Base-by-base conservation (phyloP, 2,329 filamentous ascomycete genomes). In the Aspergillus clavatus region DNA sequence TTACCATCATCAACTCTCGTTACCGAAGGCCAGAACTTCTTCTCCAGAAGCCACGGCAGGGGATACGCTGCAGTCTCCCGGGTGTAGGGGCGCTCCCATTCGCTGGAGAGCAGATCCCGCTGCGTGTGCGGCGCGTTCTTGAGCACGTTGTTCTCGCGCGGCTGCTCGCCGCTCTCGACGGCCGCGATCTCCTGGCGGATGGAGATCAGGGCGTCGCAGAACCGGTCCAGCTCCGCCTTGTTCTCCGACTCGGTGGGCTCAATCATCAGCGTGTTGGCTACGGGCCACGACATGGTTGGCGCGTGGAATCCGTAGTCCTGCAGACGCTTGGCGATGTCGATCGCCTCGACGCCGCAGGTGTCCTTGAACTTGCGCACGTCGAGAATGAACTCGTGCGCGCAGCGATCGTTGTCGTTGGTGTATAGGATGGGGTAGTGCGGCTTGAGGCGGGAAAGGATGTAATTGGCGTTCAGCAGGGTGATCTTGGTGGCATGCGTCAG, bases 271-370 rank as follows among this genome's bases (percentile, higher is more conserved):
- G 91, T 96, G 71, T 94, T 94, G 42, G 88, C 80, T 2, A 97
- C 89, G 1, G 91, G 91, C 87, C 88, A 96, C 65, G 84, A 89
- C 91, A 97, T 96, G 42, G 91, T 97, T 0, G 91, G 91, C 1
- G 90, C 87, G 69, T 97, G 91, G 80, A 97, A 97, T 33, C 91
- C 91, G 65, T 95, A 97, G 66, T 97, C 91, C 70, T 96, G 90
- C 16, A 97, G 81, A 52, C 91, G 87, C 78, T 97, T 97, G 61
- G 91, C 91, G 54, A 97, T 86, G 63, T 97, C 91, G 57, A 95
- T 93, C 23, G 86, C 91, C 71, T 96, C 90, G 57, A 97, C 74
- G 21, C 88, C 89, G 5, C 86, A 82, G 1, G 82, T 81, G 43
- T 90, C 85, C 64, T 88, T 87, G 77, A 96, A 95, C 19, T 82